Evolutionary conservation across 2,329 filamentous ascomycete genomes (phyloP).

Genomic region (Aureobasidium namibiae): DNA sequence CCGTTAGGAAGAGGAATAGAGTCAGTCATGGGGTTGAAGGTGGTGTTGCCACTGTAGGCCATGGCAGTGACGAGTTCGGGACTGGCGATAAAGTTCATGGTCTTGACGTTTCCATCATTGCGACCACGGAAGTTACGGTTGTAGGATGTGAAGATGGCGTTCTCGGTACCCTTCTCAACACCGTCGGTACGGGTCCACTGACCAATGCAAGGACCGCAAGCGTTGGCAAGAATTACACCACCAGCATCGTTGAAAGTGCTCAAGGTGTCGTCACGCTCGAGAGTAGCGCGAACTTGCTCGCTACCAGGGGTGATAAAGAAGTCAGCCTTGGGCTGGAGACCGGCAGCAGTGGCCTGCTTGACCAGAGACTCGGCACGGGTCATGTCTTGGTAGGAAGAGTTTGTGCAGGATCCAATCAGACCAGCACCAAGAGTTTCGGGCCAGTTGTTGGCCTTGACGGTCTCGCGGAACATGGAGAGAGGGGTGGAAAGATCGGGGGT

Average conservation of each 20-base stretch:
- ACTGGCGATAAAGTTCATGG: slow-evolving; percentile 98
- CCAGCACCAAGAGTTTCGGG: slow-evolving; percentile 85
- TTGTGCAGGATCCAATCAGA: slow-evolving; percentile 95
- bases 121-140: slow-evolving; percentile 97
- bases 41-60: slow-evolving; percentile 83
- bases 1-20: slow-evolving; percentile 71
- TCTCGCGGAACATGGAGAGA: slow-evolving; percentile 78
- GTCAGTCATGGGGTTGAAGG: slow-evolving; percentile 91
- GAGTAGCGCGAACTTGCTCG: slow-evolving; percentile 90
- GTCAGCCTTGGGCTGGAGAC: slow-evolving; percentile 77
- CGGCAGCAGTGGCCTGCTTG: slow-evolving; percentile 82
- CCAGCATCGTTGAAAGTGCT: slow-evolving; percentile 79
- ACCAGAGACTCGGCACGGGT: slow-evolving; percentile 87
- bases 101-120: slow-evolving; percentile 92
- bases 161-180: slow-evolving; percentile 72
- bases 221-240: slow-evolving; percentile 85
- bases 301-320: slow-evolving; percentile 97
- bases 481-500: slow-evolving; percentile 93
- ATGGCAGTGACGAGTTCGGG: slow-evolving; percentile 96
- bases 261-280: slow-evolving; percentile 82
- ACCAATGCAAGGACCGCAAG: slow-evolving; percentile 80
- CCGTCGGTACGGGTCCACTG: slow-evolving; percentile 92
- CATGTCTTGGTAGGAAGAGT: slow-evolving; percentile 99
- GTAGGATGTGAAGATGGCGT: slow-evolving; percentile 94
- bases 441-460: slow-evolving; percentile 79